A percentile compares a stretch with the other conserved stretches of the same genome.
Evolutionary conservation across 768 basidiomycete species (phyloP).

Genomic region (Boletus edulis): DNA sequence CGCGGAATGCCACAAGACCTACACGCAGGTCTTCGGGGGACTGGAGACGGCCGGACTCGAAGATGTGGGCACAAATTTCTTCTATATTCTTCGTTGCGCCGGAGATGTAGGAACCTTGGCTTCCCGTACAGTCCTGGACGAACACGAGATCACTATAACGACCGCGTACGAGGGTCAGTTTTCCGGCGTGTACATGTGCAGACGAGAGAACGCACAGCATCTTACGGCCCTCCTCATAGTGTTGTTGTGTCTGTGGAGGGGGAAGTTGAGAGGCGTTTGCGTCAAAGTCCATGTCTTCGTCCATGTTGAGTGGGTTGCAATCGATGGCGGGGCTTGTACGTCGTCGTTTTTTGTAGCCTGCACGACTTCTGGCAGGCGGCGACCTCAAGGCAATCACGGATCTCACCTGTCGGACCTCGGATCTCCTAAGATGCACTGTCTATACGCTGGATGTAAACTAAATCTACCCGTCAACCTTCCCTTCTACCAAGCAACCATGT

Average conservation of each 20-base stretch:
- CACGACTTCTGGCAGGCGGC: conserved; percentile 24
- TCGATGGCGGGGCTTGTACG: conserved; percentile 16
- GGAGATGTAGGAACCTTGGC: conserved; percentile 87
- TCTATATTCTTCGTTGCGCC: conserved; percentile 96
- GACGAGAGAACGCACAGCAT: conserved; percentile 60
- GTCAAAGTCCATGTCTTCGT: conserved; percentile 78
- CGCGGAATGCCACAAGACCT: conserved; percentile 92
- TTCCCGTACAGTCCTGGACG: conserved; percentile 93
- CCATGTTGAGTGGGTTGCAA: conserved; percentile 47
- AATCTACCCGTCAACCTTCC: conserved; percentile 23
- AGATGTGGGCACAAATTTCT: conserved; percentile 91
- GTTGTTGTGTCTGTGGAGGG: conserved; percentile 36
- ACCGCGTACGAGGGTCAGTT: conserved; percentile 12
- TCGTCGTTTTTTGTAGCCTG: conserved; percentile 15
- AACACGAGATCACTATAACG: conserved; percentile 82
- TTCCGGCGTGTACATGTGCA: not conserved
- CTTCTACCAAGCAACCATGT: conserved; percentile 64
- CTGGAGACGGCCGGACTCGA: conserved; percentile 90
- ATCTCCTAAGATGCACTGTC: conserved; percentile 23
- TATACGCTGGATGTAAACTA: conserved; percentile 14
- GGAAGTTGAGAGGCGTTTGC: conserved; percentile 31
- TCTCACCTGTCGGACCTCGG: conserved; percentile 35
- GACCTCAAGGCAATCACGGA: conserved; percentile 38
- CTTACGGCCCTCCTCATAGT: conserved; percentile 49
- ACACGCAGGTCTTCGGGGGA: conserved; percentile 84